Base-by-base conservation (phyloP, 2,329 filamentous ascomycete species). In the Pleurostoma richardsiae region DNA sequence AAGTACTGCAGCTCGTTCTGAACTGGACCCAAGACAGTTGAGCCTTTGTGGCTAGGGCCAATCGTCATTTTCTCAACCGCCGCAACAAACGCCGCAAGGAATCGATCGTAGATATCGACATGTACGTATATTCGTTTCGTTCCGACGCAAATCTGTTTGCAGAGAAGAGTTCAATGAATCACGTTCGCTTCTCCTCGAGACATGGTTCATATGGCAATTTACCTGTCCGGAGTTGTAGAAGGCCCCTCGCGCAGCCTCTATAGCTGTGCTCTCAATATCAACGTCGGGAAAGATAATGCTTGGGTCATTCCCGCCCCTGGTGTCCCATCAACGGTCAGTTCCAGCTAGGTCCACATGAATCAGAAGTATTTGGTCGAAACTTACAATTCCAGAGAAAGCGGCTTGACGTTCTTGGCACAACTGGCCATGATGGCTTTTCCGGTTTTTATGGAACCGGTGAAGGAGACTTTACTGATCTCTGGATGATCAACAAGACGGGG, bases 1-100 rank as follows among this genome's bases (percentile, higher is more conserved):
- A 74, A 69, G 57, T 70, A 82, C 57, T 83, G 81, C 74, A 80
- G 77, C 45, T 66, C 59, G 59, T 83, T 83, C 53, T 82, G 79
- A 1, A 83, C 61, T 0, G 80, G 80, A 1, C 79, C 78, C 26
- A 79, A 52, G 6, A 60, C 47, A 2, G 69, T 69, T 30, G 66
- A 68, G 6, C 61, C 58, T 46, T 73, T 60, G 6, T 69, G 64
- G 3, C 67, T 70, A 1, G 68, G 67, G 4, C 73, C 74, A 5
- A 65, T 63, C 49, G 70, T 71, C 47, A 58, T 61, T 38, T 47
- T 52, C 39, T 72, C 65, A 2, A 72, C 68, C 39, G 70, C 67
- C 42, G 65, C 67, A 47, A 69, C 73, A 67, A 73, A 68, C 28
- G 67, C 72, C 45, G 67, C 56, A 11, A 69, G 55, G 58, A 77